Base-by-base conservation (phyloP, 2,329 filamentous ascomycete genomes). In the Stachybotrys chartarum region DNA sequence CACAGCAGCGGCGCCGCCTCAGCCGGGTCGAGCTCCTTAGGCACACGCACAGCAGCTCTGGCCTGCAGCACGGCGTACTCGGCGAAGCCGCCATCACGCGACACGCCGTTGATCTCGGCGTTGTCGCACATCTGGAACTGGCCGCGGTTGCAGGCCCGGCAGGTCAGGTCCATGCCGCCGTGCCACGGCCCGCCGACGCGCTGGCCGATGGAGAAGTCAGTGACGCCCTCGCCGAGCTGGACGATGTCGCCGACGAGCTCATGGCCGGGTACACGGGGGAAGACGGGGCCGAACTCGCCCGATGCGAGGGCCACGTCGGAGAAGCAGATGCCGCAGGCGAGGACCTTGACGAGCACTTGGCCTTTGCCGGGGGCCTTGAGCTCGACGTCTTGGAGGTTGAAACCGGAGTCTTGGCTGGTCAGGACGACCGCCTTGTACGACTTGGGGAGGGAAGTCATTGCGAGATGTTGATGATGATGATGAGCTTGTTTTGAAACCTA, bases 291-390 rank as follows among this genome's bases (percentile, higher is more conserved):
- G 48, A 86, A 71, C 5, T 69, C 63, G 30, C 83, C 82, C 3
- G 64, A 50, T 52, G 77, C 73, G 1, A 80, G 69, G 54, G 68
- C 70, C 18, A 71, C 58, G 62, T 91, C 88, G 1, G 79, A 81
- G 67, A 84, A 85, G 69, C 88, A 91, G 51, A 92, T 80, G 48
- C 88, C 88, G 61, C 84, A 89, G 6, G 87, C 87, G 8, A 84
- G 73, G 3, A 90, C 80, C 67, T 90, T 90, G 68, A 90, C 78
- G 30, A 91, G 78, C 3, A 91, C 72, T 63, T 90, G 76, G 17
- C 80, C 78, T 0, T 75, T 66, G 7, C 76, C 70, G 1, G 86
- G 86, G 39, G 74, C 66, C 56, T 79, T 75, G 46, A 91, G 75
- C 17, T 79, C 74, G 5, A 86, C 64, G 3, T 89, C 80, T 59